Evolutionary conservation across 83 land plant species (phyloP).

Genomic region (Larix sibirica): DNA sequence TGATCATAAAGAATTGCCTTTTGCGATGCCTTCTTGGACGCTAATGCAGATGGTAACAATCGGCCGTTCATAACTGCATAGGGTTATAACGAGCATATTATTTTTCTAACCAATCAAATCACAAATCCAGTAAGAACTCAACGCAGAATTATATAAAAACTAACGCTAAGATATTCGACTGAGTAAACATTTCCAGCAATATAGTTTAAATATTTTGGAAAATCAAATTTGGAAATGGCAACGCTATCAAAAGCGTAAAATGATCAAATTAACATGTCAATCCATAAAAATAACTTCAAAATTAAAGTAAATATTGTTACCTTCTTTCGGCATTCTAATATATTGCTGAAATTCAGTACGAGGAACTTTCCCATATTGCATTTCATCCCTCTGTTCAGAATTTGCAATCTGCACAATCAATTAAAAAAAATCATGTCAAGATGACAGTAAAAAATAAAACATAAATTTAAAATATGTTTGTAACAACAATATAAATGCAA

Average conservation of each 20-base stretch:
- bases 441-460: neutral
- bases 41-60: neutral
- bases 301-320: slow-evolving; percentile 15
- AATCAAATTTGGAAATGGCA: no score
- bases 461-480: neutral
- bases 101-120: no score
- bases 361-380: slow-evolving; percentile 50
- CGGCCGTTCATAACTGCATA: slow-evolving; percentile 26
- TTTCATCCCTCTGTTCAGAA: slow-evolving; percentile 59
- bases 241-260: no score
- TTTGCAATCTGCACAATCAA: slow-evolving; percentile 45
- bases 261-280: no score
- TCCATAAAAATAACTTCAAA: no score
- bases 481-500: neutral
- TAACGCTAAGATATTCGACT: no score
- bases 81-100: neutral
- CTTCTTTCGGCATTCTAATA: slow-evolving; percentile 49
- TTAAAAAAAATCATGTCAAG: neutral
- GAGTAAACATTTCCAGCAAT: no score
- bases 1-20: slow-evolving; percentile 72
- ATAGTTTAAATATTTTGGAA: no score
- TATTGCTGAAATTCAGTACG: slow-evolving; percentile 64
- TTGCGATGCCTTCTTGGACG: slow-evolving; percentile 1
- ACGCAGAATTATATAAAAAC: no score
- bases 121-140: no score